These are phyloP conservation scores for Raffaelea arxii DNA, from an alignment of 2,329 filamentous ascomycete species.

Conservation along the genomic window DNA sequence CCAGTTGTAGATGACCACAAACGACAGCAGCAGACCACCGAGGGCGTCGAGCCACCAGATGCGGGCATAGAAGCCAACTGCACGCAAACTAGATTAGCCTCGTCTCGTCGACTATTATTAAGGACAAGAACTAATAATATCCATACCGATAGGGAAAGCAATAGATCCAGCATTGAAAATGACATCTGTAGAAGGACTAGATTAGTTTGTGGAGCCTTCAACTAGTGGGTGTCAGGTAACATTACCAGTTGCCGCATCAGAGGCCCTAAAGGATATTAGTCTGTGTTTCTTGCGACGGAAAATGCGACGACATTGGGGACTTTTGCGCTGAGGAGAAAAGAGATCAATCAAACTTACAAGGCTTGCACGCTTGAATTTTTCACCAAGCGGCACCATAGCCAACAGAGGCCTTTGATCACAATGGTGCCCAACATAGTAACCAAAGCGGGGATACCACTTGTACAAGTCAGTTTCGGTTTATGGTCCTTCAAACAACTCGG, in stretches of 20 bases:
- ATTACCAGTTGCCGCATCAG: constrained; percentile 18
- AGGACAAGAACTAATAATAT: neutral
- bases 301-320: no score
- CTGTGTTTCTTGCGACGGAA: neutral
- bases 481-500: no score
- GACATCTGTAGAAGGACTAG: constrained; percentile 39
- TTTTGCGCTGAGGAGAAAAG: no score
- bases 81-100: constrained; percentile 3
- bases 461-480: neutral
- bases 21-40: constrained; percentile 67
- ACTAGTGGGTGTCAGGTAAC: no score
- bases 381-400: constrained; percentile 80
- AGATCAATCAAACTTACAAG: constrained; percentile 32
- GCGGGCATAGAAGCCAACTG: constrained; percentile 61
- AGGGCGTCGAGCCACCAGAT: constrained; percentile 80
- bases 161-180: constrained; percentile 89
- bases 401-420: constrained; percentile 71
- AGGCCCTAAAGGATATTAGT: constrained; percentile 13
- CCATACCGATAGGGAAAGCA: constrained; percentile 63
- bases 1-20: constrained; percentile 76
- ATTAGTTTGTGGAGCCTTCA: neutral
- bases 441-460: constrained; percentile 55
- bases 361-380: constrained; percentile 81
- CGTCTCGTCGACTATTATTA: neutral
- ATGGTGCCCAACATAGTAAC: constrained; percentile 75